phyloP scores from a whole-genome alignment of 1,284 basidiomycete genomes.

The Chondrostereum purpureum region DNA sequence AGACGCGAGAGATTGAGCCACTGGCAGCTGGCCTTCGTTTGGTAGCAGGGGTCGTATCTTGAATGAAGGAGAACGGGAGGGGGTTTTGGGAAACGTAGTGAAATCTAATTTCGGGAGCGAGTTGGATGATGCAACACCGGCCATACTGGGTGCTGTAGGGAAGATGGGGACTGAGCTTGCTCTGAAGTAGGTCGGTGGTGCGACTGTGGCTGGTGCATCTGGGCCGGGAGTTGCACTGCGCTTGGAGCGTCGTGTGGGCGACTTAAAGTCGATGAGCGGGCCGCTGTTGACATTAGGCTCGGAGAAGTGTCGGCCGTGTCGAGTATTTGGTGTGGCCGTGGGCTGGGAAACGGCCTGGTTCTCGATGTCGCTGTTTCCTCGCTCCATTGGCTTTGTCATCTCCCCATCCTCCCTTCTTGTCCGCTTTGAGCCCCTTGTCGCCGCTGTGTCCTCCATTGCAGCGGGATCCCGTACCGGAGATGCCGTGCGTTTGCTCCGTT shows the following conservation, averaged over 20 bases:
- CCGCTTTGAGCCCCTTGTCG: constrained; percentile 30
- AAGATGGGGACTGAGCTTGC: constrained; percentile 41
- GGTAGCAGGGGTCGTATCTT: constrained; percentile 1
- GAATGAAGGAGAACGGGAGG: constrained; percentile 34
- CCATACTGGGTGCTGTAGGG: constrained; percentile 14
- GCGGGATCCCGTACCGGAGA: constrained; percentile 28
- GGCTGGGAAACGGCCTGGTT: constrained; percentile 9
- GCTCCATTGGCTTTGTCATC: constrained; percentile 4
- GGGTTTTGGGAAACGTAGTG: constrained; percentile 34
- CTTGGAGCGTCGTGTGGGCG: constrained; percentile 18
- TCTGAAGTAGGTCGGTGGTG: constrained; percentile 21
- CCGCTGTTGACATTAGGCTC: constrained; percentile 20
- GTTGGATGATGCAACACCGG: constrained; percentile 7
- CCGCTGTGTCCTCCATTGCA: constrained; percentile 19
- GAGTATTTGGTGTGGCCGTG: constrained; percentile 8
- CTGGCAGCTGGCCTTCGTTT: constrained; percentile 23
- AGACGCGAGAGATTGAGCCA: constrained; percentile 21
- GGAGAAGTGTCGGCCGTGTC: constrained; percentile 28
- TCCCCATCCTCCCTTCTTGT: constrained; percentile 22
- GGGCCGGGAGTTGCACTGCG: constrained; percentile 17
- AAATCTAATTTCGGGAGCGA: constrained; percentile 34
- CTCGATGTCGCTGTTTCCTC: constrained; percentile 13
- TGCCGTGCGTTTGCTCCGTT: constrained; percentile 31
- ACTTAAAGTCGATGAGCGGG: constrained; percentile 18
- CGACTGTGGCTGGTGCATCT: constrained; percentile 16